Percentiles rank a stretch among this genome's conserved stretches.
Evolutionary conservation across 345 rosid species (phyloP).

Genomic region (Populus deltoides): DNA sequence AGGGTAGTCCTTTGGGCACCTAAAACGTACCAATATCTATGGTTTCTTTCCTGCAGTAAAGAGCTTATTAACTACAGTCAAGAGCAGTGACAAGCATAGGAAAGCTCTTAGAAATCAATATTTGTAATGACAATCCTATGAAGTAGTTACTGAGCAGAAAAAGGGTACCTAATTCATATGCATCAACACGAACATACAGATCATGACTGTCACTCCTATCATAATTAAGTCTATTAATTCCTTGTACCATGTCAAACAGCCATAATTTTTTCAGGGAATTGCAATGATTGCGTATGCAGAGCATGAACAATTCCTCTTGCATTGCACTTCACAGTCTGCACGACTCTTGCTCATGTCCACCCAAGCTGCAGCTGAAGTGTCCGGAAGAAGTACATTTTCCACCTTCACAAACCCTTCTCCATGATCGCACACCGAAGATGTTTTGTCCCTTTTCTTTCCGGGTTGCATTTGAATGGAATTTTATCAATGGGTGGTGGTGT

Average conservation of each 20-base stretch:
- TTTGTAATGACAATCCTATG: no score
- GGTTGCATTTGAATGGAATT: background rate
- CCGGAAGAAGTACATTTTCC: background rate
- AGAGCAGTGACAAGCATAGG: no score
- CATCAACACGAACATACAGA: constrained; percentile 9
- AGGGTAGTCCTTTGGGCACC: no score
- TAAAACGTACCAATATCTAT: no score
- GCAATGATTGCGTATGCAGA: constrained; percentile 7
- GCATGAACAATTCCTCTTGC: constrained; percentile 8
- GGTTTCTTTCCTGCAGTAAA: no score
- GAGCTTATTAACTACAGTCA: no score
- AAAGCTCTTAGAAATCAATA: no score
- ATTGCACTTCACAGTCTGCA: background rate
- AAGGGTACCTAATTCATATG: constrained; percentile 11
- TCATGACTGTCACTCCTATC: constrained; percentile 5
- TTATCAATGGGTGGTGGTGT: background rate
- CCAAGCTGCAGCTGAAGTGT: background rate
- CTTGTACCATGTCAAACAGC: constrained; percentile 11
- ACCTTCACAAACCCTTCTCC: background rate
- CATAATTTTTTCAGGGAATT: constrained; percentile 4
- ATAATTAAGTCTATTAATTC: background rate
- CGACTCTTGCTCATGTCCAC: background rate
- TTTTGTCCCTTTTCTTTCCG: background rate
- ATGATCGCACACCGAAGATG: background rate
- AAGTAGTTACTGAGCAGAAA: no score